Conservation (phyloP, 23 red algal genomes). For the Chondrus crispus region DNA sequence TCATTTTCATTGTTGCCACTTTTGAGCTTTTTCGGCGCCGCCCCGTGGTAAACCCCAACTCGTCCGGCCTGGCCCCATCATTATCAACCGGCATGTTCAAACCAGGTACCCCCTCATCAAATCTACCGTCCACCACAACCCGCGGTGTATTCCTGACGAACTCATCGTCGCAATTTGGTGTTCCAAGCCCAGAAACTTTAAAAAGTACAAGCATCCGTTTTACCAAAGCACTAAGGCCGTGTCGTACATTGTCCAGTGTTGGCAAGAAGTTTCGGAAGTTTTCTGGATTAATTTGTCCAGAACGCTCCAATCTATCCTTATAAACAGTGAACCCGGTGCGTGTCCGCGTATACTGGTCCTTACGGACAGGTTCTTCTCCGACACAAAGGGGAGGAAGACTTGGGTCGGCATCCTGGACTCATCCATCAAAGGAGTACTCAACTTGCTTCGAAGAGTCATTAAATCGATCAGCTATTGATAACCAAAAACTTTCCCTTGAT, state of each 20-base stretch:
- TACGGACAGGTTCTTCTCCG: neutral
- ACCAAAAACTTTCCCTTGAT: neutral
- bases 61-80: too few relatives aligned
- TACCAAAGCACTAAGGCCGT: neutral
- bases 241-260: neutral
- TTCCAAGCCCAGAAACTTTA: neutral
- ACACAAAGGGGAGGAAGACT: neutral
- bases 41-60: too few relatives aligned
- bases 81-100: too few relatives aligned
- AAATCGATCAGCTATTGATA: neutral
- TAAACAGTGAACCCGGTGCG: neutral
- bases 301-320: neutral
- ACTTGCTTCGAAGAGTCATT: neutral
- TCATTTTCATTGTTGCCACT: too few relatives aligned
- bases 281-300: neutral
- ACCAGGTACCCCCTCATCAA: slow-evolving; percentile 3
- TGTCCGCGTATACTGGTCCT: neutral
- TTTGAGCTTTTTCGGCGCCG: too few relatives aligned
- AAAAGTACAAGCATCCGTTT: neutral
- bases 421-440: neutral
- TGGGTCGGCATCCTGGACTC: neutral
- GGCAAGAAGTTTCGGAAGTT: neutral
- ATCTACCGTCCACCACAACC: neutral
- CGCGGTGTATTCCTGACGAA: neutral
- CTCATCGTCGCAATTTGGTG: neutral